phyloP scores from a whole-genome alignment of 140 eudicot genomes.

The Flaveria floridana region DNA sequence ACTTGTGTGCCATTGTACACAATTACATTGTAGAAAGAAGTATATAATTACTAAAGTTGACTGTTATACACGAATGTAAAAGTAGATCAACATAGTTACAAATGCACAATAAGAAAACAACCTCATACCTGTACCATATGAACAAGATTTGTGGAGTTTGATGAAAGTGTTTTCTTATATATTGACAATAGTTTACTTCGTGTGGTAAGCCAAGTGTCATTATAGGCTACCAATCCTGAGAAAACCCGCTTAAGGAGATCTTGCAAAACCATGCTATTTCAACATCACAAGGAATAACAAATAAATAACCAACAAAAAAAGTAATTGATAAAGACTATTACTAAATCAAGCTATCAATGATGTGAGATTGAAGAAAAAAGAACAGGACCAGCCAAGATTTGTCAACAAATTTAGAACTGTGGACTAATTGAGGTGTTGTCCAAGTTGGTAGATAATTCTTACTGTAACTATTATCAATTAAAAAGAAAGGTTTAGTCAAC shows the following conservation, averaged over 20 bases:
- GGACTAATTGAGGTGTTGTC: conserved; percentile 5
- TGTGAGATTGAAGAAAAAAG: conserved; percentile 20
- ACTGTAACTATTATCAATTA: not conserved
- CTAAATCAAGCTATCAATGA: conserved; percentile 14
- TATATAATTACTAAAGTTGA: conserved; percentile 2
- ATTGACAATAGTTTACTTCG: conserved; percentile 59
- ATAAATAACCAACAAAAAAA: conserved; percentile 33
- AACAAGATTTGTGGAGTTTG: conserved; percentile 67
- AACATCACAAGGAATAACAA: conserved; percentile 45
- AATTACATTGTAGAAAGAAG: not conserved
- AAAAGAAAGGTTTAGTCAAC: too few species aligned
- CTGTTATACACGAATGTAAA: conserved; percentile 8
- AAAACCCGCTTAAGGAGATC: conserved; percentile 71
- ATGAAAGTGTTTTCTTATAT: conserved; percentile 69
- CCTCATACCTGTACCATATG: conserved; percentile 74
- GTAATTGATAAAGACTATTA: conserved; percentile 12
- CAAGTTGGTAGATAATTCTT: conserved; percentile 17
- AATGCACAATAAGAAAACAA: conserved; percentile 18
- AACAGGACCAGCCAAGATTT: conserved; percentile 9
- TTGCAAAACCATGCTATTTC: conserved; percentile 73
- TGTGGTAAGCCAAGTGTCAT: conserved; percentile 57
- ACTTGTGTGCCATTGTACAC: conserved; percentile 11
- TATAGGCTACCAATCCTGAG: conserved; percentile 55
- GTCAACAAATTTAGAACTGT: conserved; percentile 7
- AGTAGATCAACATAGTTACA: conserved; percentile 12